Base-by-base conservation (phyloP, 108 stramenopile genomes). In the Nitzschia palea region DNA sequence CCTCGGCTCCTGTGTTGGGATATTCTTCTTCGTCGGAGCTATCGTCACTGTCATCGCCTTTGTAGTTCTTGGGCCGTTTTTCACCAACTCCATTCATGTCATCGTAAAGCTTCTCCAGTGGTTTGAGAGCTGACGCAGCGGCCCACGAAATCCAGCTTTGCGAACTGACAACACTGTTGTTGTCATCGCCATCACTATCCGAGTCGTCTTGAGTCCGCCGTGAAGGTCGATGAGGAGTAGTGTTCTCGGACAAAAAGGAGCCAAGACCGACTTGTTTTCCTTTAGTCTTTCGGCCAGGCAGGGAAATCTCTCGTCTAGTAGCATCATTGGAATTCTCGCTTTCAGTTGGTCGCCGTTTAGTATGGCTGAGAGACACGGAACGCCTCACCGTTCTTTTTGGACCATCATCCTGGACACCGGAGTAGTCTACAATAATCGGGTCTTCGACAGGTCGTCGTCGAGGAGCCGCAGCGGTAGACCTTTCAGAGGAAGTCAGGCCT, bases 81-180 rank as follows among this genome's bases (percentile, higher is more conserved):
- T 60, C 5, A 17, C 43, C 59, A 17, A 60, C 4, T 25, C 59
- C 59, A 25, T 60, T 60, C 2, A 60, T 10, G 27, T 43, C 37
- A 40, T 60, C 59, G 10, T 60, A 60, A 6, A 60, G 23, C 40
- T 60, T 60, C 22, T 60, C 59, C 1, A 60, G 59, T 18, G 59
- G 59, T n/a, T 34, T 31, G n/a, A 60, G 37, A 1, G 59, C 37
- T 1, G 59, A 22, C 0, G 59, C 40, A 20, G 55, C 55, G 5
- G 59, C 59, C 59, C 59, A 60, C 15, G 59, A 42, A 42, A 60
- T 60, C 59, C 59, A 60, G 33, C 59, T 60, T 60, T 40, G 36
- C 14, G 17, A 36, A 42, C 40, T 60, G 26, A 22, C 27, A n/a
- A 60, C 40, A 26, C 59, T 60, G 22, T 60, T 26, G 8, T 32